Base-by-base conservation (phyloP, 805 yeast genomes). In the Wickerhamomyces ciferrii region DNA sequence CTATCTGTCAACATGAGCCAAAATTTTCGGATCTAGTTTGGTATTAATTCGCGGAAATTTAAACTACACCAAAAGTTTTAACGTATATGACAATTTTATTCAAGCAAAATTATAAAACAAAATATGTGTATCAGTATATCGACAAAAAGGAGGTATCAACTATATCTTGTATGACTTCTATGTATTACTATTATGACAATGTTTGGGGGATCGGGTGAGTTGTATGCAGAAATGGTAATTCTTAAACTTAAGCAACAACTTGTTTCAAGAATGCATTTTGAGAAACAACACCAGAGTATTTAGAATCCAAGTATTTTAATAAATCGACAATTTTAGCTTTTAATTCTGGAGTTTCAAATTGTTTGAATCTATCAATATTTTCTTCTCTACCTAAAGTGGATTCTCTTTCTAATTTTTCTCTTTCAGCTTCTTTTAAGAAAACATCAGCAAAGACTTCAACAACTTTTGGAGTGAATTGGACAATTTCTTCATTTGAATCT, bases 351-450 rank as follows among this genome's bases (percentile, higher is more conserved):
- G 72, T 72, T 55, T 81, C 84, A 68, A 90, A 89, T 68, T 87
- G 97, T 66, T 81, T 85, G 65, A 80, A 71, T 63, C 84, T 75
- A 54, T 85, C 92, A 61, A 83, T 74, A 66, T 83, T 81, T 65
- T 84, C 89, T 65, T 87, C 96, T 74, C 94, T 84, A 48, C 95
- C 96, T 58, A 87, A 71, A 24, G 96, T 87, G 47, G 89, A 80
- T 62, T 86, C 86, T 63, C 72, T 75, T 53, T 79, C 79, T 60
- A 85, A 70, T 63, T 79, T 83, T 51, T 81, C 77, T 63, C 84
- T 78, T 62, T 86, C 95, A 49, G 76, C 73, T 61, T 89, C 96
- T 65, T 86, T 84, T 45, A 76, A 66, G 63, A 89, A 88, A 21
- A 87, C 85, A 49, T 72, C 71, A 39, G 84, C 83, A 51, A 91